These are phyloP conservation scores for Gardenia jasminoides DNA, from an alignment of 257 asterid genomes.

Conservation along the genomic window DNA sequence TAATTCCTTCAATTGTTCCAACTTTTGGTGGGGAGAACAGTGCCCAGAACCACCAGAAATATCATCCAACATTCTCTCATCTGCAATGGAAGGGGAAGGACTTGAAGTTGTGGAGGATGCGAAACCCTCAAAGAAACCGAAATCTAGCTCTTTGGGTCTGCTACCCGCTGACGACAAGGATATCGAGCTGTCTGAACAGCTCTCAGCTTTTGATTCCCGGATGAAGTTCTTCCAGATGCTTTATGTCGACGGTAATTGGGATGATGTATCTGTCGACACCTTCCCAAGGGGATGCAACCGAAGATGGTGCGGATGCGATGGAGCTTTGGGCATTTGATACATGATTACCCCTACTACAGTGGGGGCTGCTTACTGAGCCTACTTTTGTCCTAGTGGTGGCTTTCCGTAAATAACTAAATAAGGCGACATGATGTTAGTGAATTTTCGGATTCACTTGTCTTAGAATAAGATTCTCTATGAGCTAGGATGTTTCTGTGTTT, in stretches of 20 bases:
- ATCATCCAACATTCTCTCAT: constrained; percentile 59
- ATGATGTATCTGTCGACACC: constrained; percentile 67
- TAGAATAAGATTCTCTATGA: not conserved
- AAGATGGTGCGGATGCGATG: constrained; percentile 52
- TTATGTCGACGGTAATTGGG: constrained; percentile 64
- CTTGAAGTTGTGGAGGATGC: constrained; percentile 43
- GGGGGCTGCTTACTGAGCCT: constrained; percentile 52
- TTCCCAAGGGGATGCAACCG: constrained; percentile 57
- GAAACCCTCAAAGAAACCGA: constrained; percentile 52
- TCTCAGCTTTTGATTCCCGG: constrained; percentile 55
- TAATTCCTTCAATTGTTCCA: constrained; percentile 74
- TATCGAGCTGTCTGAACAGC: constrained; percentile 43
- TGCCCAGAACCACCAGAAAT: constrained; percentile 67
- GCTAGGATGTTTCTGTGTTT: constrained; percentile 14
- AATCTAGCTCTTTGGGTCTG: constrained; percentile 27
- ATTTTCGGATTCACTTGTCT: constrained; percentile 7
- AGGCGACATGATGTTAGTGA: constrained; percentile 68
- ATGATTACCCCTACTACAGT: constrained; percentile 52
- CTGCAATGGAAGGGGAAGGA: constrained; percentile 52
- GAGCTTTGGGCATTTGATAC: constrained; percentile 83
- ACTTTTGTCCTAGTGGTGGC: constrained; percentile 12
- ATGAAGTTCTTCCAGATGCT: constrained; percentile 72
- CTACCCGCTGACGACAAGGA: constrained; percentile 24
- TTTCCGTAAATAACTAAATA: constrained; percentile 76
- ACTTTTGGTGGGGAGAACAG: constrained; percentile 71